phyloP scores from a whole-genome alignment of 2,329 filamentous ascomycete genomes.

The Didymella keratinophila region DNA sequence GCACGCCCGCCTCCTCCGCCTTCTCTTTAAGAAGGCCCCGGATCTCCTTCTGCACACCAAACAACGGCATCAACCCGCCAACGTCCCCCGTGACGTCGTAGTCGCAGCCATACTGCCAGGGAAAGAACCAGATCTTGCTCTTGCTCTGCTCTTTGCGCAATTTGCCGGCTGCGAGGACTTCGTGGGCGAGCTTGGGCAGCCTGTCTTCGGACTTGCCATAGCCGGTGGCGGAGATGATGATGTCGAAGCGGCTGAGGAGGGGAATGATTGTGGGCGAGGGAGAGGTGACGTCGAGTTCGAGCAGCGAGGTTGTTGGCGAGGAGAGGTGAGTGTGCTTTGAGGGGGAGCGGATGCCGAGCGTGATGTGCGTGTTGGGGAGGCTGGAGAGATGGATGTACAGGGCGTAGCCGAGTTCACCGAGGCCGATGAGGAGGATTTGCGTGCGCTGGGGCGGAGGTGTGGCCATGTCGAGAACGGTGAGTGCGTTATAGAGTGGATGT shows the following conservation, averaged over 20 bases:
- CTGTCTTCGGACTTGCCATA: constrained; percentile 50
- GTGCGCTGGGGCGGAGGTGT: neutral
- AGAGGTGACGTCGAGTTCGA: constrained; percentile 54
- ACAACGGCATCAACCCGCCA: constrained; percentile 68
- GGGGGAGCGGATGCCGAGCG: constrained; percentile 63
- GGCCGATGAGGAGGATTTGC: constrained; percentile 67
- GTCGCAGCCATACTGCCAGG: constrained; percentile 79
- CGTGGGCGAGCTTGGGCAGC: constrained; percentile 64
- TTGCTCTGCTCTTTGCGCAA: neutral
- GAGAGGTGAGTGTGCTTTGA: constrained; percentile 50
- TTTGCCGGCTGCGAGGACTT: constrained; percentile 59
- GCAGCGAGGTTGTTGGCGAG: constrained; percentile 46
- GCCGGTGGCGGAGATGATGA: constrained; percentile 68
- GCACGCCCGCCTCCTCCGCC: neutral
- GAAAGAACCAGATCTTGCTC: constrained; percentile 59
- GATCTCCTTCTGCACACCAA: constrained; percentile 68
- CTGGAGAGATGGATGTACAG: constrained; percentile 61
- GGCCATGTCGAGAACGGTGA: neutral
- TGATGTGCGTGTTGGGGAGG: constrained; percentile 58
- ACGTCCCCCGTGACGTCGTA: constrained; percentile 67
- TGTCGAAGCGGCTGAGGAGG: constrained; percentile 57
- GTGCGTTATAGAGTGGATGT: too few relatives aligned
- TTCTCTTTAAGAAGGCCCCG: constrained; percentile 35
- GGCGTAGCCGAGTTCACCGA: constrained; percentile 70
- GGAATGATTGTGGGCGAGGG: constrained; percentile 40